A percentile compares a stretch with the other conserved stretches of the same genome.
Conservation (phyloP, 2,329 filamentous ascomycete genomes). For the Ceratocystis ficicola region DNA sequence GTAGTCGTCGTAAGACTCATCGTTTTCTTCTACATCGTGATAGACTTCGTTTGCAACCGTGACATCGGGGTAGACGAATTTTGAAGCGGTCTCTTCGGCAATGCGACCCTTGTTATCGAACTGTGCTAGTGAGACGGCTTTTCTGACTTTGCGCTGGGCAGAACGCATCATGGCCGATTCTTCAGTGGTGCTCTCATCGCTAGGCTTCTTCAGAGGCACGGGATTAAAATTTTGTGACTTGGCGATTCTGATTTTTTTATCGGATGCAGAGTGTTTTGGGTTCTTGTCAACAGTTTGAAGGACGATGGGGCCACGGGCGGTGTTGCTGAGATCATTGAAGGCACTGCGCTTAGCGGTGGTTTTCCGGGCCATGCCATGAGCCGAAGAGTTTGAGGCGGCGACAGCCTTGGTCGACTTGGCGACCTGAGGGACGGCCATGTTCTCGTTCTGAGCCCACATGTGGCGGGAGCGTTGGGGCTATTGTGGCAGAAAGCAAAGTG, state of each 20-base stretch:
- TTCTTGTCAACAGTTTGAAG: slow-evolving; percentile 29
- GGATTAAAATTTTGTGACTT: slow-evolving; percentile 22
- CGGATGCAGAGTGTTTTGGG: slow-evolving; percentile 26
- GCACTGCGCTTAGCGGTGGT: slow-evolving; percentile 60
- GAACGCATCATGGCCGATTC: slow-evolving; percentile 3
- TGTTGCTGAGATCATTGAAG: slow-evolving; percentile 75
- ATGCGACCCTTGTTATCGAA: slow-evolving; percentile 22
- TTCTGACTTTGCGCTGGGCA: slow-evolving; percentile 7
- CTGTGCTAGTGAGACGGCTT: slow-evolving; percentile 12
- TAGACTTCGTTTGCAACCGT: neutral
- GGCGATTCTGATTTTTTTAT: slow-evolving; percentile 29
- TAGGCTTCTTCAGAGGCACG: slow-evolving; percentile 16
- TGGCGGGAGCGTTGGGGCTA: slow-evolving; percentile 34
- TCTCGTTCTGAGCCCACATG: slow-evolving; percentile 55
- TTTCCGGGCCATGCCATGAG: slow-evolving; percentile 46
- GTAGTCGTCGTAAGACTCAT: slow-evolving; percentile 17
- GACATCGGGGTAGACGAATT: neutral
- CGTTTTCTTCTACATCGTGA: slow-evolving; percentile 1
- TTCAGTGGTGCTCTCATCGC: slow-evolving; percentile 12
- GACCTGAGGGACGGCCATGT: slow-evolving; percentile 47
- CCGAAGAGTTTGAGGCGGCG: slow-evolving; percentile 26
- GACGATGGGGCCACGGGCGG: slow-evolving; percentile 29
- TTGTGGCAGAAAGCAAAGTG: slow-evolving; percentile 10
- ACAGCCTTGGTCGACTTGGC: slow-evolving; percentile 31
- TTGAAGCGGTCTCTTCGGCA: slow-evolving; percentile 13